Base-by-base conservation (phyloP, 495 filamentous ascomycete species). In the Choiromyces venosus region DNA sequence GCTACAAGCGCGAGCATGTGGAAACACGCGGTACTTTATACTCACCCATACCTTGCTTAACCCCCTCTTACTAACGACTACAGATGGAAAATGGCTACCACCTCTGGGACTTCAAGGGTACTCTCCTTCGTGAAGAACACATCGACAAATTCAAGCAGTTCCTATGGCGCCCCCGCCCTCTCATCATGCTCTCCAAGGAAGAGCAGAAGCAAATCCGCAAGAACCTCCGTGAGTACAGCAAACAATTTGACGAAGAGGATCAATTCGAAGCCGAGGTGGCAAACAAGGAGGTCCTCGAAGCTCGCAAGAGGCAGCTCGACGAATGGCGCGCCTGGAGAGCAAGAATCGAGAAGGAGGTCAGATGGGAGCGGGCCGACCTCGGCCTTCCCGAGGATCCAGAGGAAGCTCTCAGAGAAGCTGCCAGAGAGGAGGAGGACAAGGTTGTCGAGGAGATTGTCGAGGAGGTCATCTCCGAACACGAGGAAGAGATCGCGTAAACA, bases 1-100 rank as follows among this genome's bases (percentile, higher is more conserved):
- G 92, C 93, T 69, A 94, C 91, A 67, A 93, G 91, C 84, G 95
- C 94, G 35, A 93, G 91, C 79, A 89, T 92, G 19, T 99, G 94
- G 93, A 97, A 96, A 84, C 94, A 97, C 83, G 85, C 89, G 52
- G 94, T 97, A 90, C 86, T 91, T 86, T 42, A 36, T 33, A 44
- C 37, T 29, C 25, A 35, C 64, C 25, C 19, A 36, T 61, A 16
- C 18, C 44, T 25, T 14, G 5, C 33, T 38, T 29, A 21, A 70
- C 40, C n/a, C 40, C 29, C 37, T 44, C 52, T 70, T 37, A 16
- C 40, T 40, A 38, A 36, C 38, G 9, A 70, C 39, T 40, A 46
- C 77, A 98, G 93, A 96, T 97, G 92, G 96, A 98, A 86, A 98
- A 97, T 82, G 95, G 95, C 78, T 99, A 96, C 86, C 94, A 97